A percentile compares a stretch with the other conserved stretches of the same genome.
Conservation (phyloP, 1,139 yeast species). For the Candida pseudocylindracea region DNA sequence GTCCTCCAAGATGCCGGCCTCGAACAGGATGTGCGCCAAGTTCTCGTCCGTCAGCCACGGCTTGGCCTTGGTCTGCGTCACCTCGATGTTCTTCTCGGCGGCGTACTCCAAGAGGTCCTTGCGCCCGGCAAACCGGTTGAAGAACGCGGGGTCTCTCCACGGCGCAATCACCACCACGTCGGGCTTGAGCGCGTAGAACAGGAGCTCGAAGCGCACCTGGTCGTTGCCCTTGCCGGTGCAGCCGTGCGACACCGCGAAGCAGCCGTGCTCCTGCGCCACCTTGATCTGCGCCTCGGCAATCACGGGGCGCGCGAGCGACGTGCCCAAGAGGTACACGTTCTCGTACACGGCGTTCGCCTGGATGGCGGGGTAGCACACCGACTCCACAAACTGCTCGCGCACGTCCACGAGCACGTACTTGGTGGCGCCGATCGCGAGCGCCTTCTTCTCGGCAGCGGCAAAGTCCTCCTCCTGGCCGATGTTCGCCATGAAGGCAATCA, state of each 20-base stretch:
- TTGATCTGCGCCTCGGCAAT: slow-evolving; percentile 95
- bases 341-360: slow-evolving; percentile 95
- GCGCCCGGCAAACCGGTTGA: slow-evolving; percentile 95
- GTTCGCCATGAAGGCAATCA: slow-evolving; percentile 91
- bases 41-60: slow-evolving; percentile 99
- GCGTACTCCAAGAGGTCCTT: slow-evolving; percentile 88
- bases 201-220: slow-evolving; percentile 93
- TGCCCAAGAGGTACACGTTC: slow-evolving; percentile 87
- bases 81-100: slow-evolving; percentile 76
- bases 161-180: slow-evolving; percentile 95
- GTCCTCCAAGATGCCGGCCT: slow-evolving; percentile 96
- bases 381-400: slow-evolving; percentile 83
- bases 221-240: slow-evolving; percentile 99
- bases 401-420: slow-evolving; percentile 89
- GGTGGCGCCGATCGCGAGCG: slow-evolving; percentile 90
- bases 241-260: slow-evolving; percentile 97
- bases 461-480: slow-evolving; percentile 99
- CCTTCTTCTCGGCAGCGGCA: slow-evolving; percentile 91
- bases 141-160: slow-evolving; percentile 94
- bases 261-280: slow-evolving; percentile 92
- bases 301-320: slow-evolving; percentile 95
- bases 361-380: slow-evolving; percentile 87
- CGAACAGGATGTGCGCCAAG: slow-evolving; percentile 95
- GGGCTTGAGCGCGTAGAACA: slow-evolving; percentile 94
- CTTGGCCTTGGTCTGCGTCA: slow-evolving; percentile 91